Evolutionary conservation across 2,329 filamentous ascomycete genomes (phyloP).

Genomic region (Claviceps capensis): DNA sequence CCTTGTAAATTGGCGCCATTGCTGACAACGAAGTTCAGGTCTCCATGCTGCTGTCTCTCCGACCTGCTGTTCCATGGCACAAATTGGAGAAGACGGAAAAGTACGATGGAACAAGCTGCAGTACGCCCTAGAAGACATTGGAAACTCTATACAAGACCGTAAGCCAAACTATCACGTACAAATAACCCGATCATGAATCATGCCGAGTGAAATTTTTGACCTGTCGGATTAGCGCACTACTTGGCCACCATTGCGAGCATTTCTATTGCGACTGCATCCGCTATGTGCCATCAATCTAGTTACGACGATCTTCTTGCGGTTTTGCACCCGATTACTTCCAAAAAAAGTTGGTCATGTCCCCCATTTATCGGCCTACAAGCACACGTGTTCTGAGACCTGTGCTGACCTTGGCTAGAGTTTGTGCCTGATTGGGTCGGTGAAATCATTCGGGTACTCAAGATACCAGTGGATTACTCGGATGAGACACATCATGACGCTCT

Average conservation of each 20-base stretch:
- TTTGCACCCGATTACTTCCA: slow-evolving; percentile 33
- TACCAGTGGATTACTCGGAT: slow-evolving; percentile 69
- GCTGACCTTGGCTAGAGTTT: slow-evolving; percentile 32
- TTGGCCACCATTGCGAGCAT: slow-evolving; percentile 48
- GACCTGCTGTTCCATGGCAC: slow-evolving; percentile 43
- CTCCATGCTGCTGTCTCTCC: slow-evolving; percentile 49
- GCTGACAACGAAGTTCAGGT: slow-evolving; percentile 23
- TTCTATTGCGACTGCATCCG: slow-evolving; percentile 35
- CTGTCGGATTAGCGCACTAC: slow-evolving; percentile 30
- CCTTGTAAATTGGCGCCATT: not conserved
- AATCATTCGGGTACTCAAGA: slow-evolving; percentile 54
- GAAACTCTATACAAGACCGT: slow-evolving; percentile 36
- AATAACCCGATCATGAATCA: not conserved
- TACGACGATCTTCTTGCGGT: slow-evolving; percentile 63
- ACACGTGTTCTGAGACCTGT: not conserved
- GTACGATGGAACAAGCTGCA: slow-evolving; percentile 44
- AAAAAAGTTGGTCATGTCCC: slow-evolving; percentile 16
- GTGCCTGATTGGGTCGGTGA: slow-evolving; percentile 50
- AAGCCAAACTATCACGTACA: slow-evolving; percentile 1
- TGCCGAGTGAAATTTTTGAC: slow-evolving; percentile 6
- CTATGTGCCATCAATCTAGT: slow-evolving; percentile 31
- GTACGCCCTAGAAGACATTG: slow-evolving; percentile 35
- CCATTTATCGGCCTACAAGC: not conserved
- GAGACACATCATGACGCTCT: slow-evolving; percentile 60
- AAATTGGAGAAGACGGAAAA: slow-evolving; percentile 44